phyloP scores from a whole-genome alignment of 768 basidiomycete genomes.

The Leucosporidium scottii region DNA sequence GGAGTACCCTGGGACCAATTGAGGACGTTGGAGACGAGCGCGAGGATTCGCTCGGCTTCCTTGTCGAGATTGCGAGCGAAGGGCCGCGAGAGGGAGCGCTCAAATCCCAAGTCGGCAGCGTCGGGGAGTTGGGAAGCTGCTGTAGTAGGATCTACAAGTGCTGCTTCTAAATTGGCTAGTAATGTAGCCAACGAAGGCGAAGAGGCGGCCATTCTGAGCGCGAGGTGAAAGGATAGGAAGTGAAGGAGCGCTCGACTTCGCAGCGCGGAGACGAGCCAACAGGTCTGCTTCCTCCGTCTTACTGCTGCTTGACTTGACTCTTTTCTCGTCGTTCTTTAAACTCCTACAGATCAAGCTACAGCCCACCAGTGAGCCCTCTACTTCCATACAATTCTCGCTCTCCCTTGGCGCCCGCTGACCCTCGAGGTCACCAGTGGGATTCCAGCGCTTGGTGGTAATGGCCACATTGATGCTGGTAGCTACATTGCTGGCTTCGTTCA shows the following conservation, averaged over 20 bases:
- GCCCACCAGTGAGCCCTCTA: too few species aligned
- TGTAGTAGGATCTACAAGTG: constrained; percentile 36
- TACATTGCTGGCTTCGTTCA: not conserved
- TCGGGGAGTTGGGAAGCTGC: constrained; percentile 40
- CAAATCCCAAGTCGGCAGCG: constrained; percentile 74
- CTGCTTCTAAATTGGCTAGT: constrained; percentile 7
- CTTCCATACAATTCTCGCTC: too few species aligned
- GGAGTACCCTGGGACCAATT: constrained; percentile 45
- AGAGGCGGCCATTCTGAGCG: not conserved
- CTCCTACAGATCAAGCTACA: too few species aligned
- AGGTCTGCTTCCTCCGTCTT: too few species aligned
- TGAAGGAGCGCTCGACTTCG: too few species aligned
- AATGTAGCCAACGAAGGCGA: not conserved
- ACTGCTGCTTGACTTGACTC: too few species aligned
- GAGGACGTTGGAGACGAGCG: constrained; percentile 54
- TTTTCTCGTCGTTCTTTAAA: too few species aligned
- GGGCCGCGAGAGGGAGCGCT: constrained; percentile 70
- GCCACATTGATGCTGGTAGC: not conserved
- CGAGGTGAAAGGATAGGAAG: too few species aligned
- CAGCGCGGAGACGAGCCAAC: too few species aligned
- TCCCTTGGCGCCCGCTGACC: too few species aligned
- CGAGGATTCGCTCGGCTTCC: constrained; percentile 59
- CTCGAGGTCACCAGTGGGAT: too few species aligned
- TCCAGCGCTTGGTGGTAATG: too few species aligned
- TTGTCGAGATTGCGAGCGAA: constrained; percentile 65